Evolutionary conservation across 1,284 basidiomycete genomes (phyloP).

Genomic region (Cryptococcus hybrid): DNA sequence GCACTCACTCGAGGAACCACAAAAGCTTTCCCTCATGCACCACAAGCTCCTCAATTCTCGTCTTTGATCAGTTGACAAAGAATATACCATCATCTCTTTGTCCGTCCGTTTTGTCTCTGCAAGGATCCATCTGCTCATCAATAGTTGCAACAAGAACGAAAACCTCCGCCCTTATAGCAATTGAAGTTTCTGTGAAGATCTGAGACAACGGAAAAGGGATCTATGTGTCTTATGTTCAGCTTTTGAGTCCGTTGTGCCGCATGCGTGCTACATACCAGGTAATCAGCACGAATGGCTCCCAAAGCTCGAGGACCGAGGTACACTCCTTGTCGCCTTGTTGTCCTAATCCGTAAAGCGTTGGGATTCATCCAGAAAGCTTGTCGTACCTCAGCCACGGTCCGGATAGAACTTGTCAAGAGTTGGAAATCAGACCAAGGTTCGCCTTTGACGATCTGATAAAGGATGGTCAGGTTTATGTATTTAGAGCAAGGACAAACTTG

Average conservation of each 20-base stretch:
- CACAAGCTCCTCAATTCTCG: conserved; percentile 65
- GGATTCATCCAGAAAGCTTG: conserved; percentile 63
- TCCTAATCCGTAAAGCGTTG: conserved; percentile 69
- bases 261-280: conserved; percentile 13
- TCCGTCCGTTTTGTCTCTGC: conserved; percentile 12
- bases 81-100: background rate
- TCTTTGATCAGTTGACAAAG: background rate
- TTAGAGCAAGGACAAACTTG: conserved; percentile 37
- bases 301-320: conserved; percentile 6
- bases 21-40: conserved; percentile 68
- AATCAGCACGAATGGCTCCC: conserved; percentile 11
- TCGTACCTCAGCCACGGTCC: conserved; percentile 61
- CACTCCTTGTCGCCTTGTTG: conserved; percentile 54
- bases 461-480: background rate
- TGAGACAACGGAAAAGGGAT: conserved; percentile 76
- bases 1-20: conserved; percentile 77
- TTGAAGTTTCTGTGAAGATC: conserved; percentile 63
- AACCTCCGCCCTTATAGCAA: conserved; percentile 65
- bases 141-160: conserved; percentile 70
- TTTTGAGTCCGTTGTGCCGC: background rate
- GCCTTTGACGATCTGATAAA: conserved; percentile 63
- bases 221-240: conserved; percentile 10
- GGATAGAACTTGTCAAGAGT: conserved; percentile 72
- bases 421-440: conserved; percentile 79
- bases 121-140: conserved; percentile 63